Conservation (phyloP, 495 filamentous ascomycete genomes). For the Penicillium cataractarum region DNA sequence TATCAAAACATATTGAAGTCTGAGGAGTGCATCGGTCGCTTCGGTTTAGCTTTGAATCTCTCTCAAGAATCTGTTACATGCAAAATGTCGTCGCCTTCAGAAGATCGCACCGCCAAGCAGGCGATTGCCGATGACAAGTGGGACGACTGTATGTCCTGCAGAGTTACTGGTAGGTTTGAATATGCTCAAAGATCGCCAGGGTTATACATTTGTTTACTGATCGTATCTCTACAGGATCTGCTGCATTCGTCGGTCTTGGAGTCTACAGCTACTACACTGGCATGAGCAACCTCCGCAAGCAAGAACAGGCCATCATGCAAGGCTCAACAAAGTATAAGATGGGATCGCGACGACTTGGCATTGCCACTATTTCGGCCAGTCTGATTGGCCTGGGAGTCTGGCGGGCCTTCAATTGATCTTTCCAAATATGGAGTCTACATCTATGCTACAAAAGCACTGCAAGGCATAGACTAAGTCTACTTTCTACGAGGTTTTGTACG, state of each 20-base stretch:
- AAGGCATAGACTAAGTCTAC: neutral
- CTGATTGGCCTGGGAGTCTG: conserved; percentile 72
- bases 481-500: conserved; percentile 8
- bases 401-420: conserved; percentile 55
- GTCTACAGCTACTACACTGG: conserved; percentile 86
- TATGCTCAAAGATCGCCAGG: neutral
- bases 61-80: neutral
- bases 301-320: conserved; percentile 68
- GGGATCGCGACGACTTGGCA: conserved; percentile 67
- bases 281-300: conserved; percentile 70
- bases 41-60: neutral
- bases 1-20: neutral
- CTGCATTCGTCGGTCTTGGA: conserved; percentile 87
- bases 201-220: neutral
- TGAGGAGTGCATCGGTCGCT: neutral
- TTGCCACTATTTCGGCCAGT: conserved; percentile 69
- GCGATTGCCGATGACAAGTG: conserved; percentile 64
- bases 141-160: conserved; percentile 72
- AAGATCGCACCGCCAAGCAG: conserved; percentile 41
- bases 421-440: neutral
- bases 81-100: conserved; percentile 27
- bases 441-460: neutral
- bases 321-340: conserved; percentile 78
- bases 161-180: conserved; percentile 60
- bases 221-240: conserved; percentile 58